Conservation (phyloP, 345 rosid genomes). For the Moricandia arvensis region DNA sequence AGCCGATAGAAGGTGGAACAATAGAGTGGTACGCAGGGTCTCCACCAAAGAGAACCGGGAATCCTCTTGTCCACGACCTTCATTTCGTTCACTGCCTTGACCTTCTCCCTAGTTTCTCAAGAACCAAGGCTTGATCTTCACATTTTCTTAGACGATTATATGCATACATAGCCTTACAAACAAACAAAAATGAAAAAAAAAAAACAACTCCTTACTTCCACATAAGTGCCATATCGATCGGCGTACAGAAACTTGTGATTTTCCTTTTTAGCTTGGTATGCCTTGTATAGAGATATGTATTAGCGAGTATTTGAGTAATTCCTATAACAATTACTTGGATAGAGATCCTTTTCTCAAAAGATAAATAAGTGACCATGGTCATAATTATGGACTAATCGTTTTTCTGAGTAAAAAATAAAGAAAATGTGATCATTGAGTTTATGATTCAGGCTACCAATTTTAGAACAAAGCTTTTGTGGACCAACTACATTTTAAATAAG, state of each 20-base stretch:
- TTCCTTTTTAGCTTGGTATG: neutral
- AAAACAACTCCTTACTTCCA: neutral
- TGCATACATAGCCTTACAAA: constrained; percentile 5
- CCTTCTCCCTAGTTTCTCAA: constrained; percentile 57
- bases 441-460: too few species aligned
- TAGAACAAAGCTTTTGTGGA: too few species aligned
- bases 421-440: too few species aligned
- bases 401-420: too few species aligned
- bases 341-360: neutral
- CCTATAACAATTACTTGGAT: neutral
- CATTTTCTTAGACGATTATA: neutral
- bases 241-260: neutral
- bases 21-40: constrained; percentile 55
- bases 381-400: neutral
- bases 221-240: neutral
- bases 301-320: neutral
- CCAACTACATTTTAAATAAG: too few species aligned
- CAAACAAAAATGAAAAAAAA: neutral
- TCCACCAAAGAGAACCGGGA: constrained; percentile 67
- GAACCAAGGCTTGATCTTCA: constrained; percentile 42
- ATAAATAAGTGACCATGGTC: neutral
- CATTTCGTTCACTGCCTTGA: constrained; percentile 69
- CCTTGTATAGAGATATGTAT: neutral
- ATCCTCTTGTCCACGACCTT: constrained; percentile 70
- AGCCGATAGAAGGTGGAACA: constrained; percentile 42